Percentiles rank a stretch among this genome's conserved stretches.
These are phyloP conservation scores for Saccharomyces hybrid DNA, from an alignment of 1,139 yeast genomes.

Conservation along the genomic window DNA sequence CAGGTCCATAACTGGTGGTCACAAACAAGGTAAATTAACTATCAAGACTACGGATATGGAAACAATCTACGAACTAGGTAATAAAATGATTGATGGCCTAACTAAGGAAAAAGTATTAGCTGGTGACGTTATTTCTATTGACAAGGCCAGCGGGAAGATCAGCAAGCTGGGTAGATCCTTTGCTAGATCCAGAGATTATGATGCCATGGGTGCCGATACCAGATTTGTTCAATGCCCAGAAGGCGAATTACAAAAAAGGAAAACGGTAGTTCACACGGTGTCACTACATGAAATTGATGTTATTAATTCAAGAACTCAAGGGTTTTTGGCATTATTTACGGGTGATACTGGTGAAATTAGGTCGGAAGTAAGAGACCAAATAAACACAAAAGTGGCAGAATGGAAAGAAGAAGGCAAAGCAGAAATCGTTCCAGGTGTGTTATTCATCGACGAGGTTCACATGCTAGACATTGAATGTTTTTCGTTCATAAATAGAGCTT, in stretches of 20 bases:
- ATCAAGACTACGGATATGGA: conserved; percentile 99
- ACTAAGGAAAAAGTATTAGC: conserved; percentile 94
- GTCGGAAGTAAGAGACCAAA: conserved; percentile 93
- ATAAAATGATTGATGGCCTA: conserved; percentile 94
- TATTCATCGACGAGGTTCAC: conserved; percentile 97
- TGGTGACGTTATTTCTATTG: conserved; percentile 94
- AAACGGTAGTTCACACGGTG: conserved; percentile 93
- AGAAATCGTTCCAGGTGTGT: conserved; percentile 95
- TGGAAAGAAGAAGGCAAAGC: conserved; percentile 99
- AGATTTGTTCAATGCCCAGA: conserved; percentile 98
- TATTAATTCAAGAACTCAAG: conserved; percentile 95
- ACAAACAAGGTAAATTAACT: conserved; percentile 94
- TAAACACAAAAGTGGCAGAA: conserved; percentile 92
- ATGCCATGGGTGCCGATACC: conserved; percentile 98
- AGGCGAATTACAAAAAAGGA: conserved; percentile 94
- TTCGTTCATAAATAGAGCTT: conserved; percentile 89
- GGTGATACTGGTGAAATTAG: conserved; percentile 98
- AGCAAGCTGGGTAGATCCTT: conserved; percentile 92
- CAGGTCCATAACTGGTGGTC: conserved; percentile 94
- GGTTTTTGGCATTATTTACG: conserved; percentile 91
- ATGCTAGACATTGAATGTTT: conserved; percentile 98
- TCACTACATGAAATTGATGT: conserved; percentile 97
- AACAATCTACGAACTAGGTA: conserved; percentile 93
- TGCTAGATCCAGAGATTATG: conserved; percentile 94
- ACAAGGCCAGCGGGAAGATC: conserved; percentile 91